Percentiles rank a stretch among this genome's conserved stretches.
Evolutionary conservation across 2,329 filamentous ascomycete genomes (phyloP).

Genomic region (Calonectria naviculata): DNA sequence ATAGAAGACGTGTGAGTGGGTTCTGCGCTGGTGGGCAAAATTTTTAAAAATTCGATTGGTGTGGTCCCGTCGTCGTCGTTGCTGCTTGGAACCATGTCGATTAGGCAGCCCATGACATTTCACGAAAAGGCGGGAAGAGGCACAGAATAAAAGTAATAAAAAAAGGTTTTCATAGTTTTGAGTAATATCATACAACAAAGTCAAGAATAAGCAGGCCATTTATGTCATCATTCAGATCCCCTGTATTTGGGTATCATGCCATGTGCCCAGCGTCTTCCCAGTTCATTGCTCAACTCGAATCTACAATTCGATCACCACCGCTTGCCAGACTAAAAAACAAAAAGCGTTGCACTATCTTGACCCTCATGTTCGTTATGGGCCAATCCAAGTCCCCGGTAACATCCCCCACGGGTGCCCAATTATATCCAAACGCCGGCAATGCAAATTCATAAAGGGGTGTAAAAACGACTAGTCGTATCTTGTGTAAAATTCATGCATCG

Average conservation of each 20-base stretch:
- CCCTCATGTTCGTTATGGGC: constrained; percentile 15
- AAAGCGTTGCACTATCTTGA: constrained; percentile 11
- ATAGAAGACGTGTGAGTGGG: constrained; percentile 35
- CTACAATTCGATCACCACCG: constrained; percentile 18
- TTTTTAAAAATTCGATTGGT: constrained; percentile 27
- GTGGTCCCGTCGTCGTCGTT: constrained; percentile 28
- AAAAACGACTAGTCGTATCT: constrained; percentile 31
- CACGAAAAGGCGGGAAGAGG: neutral
- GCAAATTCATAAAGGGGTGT: constrained; percentile 37
- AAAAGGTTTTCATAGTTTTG: neutral
- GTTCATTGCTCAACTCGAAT: constrained; percentile 22
- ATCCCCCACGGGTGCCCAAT: constrained; percentile 22
- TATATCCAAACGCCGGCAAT: constrained; percentile 40
- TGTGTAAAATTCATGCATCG: constrained; percentile 18
- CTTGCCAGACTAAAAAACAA: constrained; percentile 10
- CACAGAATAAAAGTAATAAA: neutral
- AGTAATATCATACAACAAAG: constrained; percentile 23
- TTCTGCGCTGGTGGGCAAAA: constrained; percentile 35
- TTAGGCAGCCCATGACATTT: neutral
- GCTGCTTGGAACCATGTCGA: neutral
- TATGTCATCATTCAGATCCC: constrained; percentile 23
- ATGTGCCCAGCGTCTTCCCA: constrained; percentile 30
- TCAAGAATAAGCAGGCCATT: constrained; percentile 12
- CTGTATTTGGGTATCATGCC: constrained; percentile 37
- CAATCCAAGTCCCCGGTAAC: constrained; percentile 7